Evolutionary conservation across 1,284 basidiomycete species (phyloP).

Genomic region (Rhodotorula glutinis): DNA sequence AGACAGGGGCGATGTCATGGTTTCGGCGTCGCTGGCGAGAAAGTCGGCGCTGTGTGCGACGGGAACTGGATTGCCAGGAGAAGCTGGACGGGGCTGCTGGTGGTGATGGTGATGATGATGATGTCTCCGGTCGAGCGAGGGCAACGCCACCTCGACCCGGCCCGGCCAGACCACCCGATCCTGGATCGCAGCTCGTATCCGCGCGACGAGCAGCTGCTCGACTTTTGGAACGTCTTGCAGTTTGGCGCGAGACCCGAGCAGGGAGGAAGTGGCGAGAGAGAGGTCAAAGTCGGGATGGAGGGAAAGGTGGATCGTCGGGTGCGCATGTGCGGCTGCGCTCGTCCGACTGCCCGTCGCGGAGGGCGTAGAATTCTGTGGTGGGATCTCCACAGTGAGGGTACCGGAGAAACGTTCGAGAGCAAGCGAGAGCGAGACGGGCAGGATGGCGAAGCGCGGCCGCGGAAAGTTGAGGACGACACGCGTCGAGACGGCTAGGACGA

Average conservation of each 20-base stretch:
- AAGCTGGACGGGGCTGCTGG: not conserved
- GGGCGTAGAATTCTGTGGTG: too few species aligned
- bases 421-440: constrained; percentile 56
- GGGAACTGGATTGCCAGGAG: too few species aligned
- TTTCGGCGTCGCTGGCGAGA: too few species aligned
- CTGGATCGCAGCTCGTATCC: constrained; percentile 53
- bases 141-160: constrained; percentile 29
- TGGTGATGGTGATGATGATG: constrained; percentile 7
- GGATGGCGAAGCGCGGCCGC: constrained; percentile 56
- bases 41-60: too few species aligned
- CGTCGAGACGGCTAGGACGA: constrained; percentile 56
- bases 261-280: constrained; percentile 54
- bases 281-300: constrained; percentile 59
- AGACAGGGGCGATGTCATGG: not conserved
- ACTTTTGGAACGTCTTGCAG: constrained; percentile 61
- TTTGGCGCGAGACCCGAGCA: constrained; percentile 58
- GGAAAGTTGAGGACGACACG: constrained; percentile 59
- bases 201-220: constrained; percentile 56
- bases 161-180: constrained; percentile 40
- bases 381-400: constrained; percentile 48
- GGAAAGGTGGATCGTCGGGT: constrained; percentile 52
- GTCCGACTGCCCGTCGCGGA: too few species aligned
- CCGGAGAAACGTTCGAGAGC: constrained; percentile 56
- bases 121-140: not conserved
- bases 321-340: constrained; percentile 28